Base-by-base conservation (phyloP, 805 yeast genomes). In the Hanseniaspora singularis region DNA sequence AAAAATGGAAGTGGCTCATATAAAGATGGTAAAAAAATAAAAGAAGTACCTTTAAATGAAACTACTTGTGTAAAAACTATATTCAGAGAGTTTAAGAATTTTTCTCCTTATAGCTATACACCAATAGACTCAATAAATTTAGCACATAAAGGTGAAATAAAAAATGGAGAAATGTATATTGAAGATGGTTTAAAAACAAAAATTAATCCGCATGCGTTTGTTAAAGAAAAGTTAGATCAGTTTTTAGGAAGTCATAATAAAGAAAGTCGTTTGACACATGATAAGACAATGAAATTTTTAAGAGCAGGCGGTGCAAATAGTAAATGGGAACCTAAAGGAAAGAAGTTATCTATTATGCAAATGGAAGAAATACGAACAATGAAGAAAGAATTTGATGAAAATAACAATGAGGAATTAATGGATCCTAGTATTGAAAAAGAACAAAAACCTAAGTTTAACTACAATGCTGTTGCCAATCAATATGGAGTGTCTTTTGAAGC, bases 121-220 rank as follows among this genome's bases (percentile, higher is more conserved):
- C 48, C 48, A 12, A 15, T 44, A 18, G 48, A 44, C 23, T 37
- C 48, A 3, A 31, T 10, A 9, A 24, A 27, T 5, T 37, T 22
- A 14, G 36, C 31, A 6, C 40, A 42, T 16, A 34, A 22, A 5
- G 11, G 30, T n/a, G n/a, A n/a, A n/a, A 12, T 42, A 9, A 11
- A 11, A n/a, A 19, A 23, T 6, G 27, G 27, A 1, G 28, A 24
- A 10, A 33, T 36, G 33, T 8, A 20, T 6, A 30, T 44, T 6
- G 37, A 24, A 18, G 41, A 37, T 37, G 48, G 41, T 2, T 26
- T 44, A 4, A 24, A 23, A 18, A 37, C 24, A 4, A 24, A 30
- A 14, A 23, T 37, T 8, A 24, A 44, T 23, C 12, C 26, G 0
- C 18, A 27, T 4, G 16, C 27, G 18, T 42, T 33, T 34, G 46